A percentile compares a stretch with the other conserved stretches of the same genome.
These are phyloP conservation scores for Dothideomycetes sp. DNA, from an alignment of 2,329 filamentous ascomycete genomes.

Conservation along the genomic window DNA sequence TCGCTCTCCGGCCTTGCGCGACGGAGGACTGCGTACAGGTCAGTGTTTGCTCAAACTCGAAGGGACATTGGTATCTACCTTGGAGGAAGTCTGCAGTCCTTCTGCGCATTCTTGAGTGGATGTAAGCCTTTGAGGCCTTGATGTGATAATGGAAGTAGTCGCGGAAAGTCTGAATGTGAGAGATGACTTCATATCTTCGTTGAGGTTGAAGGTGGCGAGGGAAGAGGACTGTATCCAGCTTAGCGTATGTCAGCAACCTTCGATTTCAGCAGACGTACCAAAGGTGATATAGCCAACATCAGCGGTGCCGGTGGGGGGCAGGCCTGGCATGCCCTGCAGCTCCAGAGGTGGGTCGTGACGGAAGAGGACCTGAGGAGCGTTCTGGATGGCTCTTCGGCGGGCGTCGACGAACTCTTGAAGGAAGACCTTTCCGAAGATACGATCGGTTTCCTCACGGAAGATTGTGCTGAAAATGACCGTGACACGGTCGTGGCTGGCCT, in stretches of 20 bases:
- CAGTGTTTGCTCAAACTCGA: not conserved
- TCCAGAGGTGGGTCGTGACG: conserved; percentile 89
- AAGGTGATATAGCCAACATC: conserved; percentile 98
- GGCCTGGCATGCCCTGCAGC: conserved; percentile 75
- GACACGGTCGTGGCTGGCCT: conserved; percentile 92
- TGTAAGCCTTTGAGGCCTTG: conserved; percentile 98
- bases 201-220: conserved; percentile 86
- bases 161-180: conserved; percentile 98
- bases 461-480: conserved; percentile 99
- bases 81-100: conserved; percentile 97
- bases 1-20: conserved; percentile 90
- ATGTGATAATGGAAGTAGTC: conserved; percentile 99
- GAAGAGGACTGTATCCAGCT: conserved; percentile 62
- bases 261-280: conserved; percentile 48
- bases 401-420: conserved; percentile 98
- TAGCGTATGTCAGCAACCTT: conserved; percentile 14
- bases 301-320: conserved; percentile 63
- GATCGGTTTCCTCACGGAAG: conserved; percentile 94
- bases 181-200: conserved; percentile 89
- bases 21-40: conserved; percentile 64
- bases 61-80: conserved; percentile 46
- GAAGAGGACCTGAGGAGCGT: conserved; percentile 95
- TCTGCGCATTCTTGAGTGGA: conserved; percentile 95
- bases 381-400: conserved; percentile 87
- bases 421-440: conserved; percentile 96